Percentiles rank a stretch among this genome's conserved stretches.
Evolutionary conservation across 2,329 filamentous ascomycete genomes (phyloP).

Genomic region (Eurotiales sp.): DNA sequence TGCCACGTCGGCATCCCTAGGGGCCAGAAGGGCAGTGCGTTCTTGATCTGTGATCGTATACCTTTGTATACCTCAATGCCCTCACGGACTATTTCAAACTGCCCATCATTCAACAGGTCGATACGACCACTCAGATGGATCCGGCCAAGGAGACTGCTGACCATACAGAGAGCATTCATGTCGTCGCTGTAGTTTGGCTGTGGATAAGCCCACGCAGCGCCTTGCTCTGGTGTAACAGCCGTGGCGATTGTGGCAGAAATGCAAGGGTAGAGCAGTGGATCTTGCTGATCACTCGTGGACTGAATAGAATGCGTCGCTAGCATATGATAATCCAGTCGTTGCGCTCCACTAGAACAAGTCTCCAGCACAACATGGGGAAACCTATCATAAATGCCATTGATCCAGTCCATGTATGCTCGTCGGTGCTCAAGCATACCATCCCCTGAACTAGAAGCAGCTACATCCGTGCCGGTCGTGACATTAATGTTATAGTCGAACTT

Average conservation of each 20-base stretch:
- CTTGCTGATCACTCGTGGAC: conserved; percentile 35
- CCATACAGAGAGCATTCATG: conserved; percentile 31
- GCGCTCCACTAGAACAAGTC: conserved; percentile 34
- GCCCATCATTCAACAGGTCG: conserved; percentile 21
- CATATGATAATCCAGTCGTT: conserved; percentile 36
- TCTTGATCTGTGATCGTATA: conserved; percentile 21
- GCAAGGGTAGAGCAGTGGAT: conserved; percentile 29
- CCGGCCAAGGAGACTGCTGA: conserved; percentile 32
- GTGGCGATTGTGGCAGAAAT: conserved; percentile 30
- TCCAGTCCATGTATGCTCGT: conserved; percentile 32
- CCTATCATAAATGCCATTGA: conserved; percentile 23
- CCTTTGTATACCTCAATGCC: conserved; percentile 30
- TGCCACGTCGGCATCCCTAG: conserved; percentile 31
- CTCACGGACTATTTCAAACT: conserved; percentile 24
- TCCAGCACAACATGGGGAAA: conserved; percentile 31
- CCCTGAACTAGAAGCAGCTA: conserved; percentile 21
- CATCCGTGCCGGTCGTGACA: conserved; percentile 31
- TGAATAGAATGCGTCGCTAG: conserved; percentile 30
- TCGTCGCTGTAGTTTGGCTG: conserved; percentile 33
- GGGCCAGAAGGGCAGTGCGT: conserved; percentile 29
- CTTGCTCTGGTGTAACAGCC: conserved; percentile 34
- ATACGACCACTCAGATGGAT: conserved; percentile 30
- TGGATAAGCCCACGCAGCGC: conserved; percentile 35
- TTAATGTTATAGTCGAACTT: conserved; percentile 40
- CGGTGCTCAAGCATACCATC: conserved; percentile 28